Evolutionary conservation across 257 asterid species (phyloP).

Genomic region (Eucommia ulmoides): DNA sequence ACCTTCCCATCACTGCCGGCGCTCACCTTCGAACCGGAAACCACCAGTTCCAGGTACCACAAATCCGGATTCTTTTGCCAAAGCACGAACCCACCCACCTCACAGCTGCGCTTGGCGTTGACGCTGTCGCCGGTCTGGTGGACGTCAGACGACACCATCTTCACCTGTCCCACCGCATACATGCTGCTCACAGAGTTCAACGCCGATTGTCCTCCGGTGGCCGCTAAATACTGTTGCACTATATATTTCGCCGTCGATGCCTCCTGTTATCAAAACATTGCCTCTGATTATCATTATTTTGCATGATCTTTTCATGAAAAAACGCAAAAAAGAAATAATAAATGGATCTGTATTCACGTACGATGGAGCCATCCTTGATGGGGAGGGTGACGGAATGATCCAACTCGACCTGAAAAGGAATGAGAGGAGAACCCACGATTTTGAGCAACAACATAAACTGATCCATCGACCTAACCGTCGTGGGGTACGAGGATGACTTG

Average conservation of each 20-base stretch:
- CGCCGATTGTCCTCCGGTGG: conserved; percentile 75
- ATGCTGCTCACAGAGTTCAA: conserved; percentile 47
- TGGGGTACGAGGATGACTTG: conserved; percentile 14
- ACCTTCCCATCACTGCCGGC: conserved; percentile 85
- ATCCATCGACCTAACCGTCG: conserved; percentile 27
- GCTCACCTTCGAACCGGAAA: conserved; percentile 57
- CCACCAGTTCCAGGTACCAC: conserved; percentile 80
- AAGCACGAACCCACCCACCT: conserved; percentile 76
- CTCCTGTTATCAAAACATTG: conserved; percentile 41
- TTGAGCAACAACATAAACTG: conserved; percentile 63
- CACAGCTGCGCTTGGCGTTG: conserved; percentile 17
- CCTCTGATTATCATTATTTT: no score
- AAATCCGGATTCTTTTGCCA: conserved; percentile 93
- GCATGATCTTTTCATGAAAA: background rate
- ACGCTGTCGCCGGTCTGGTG: conserved; percentile 15
- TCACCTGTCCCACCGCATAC: conserved; percentile 88
- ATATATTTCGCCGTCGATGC: conserved; percentile 82
- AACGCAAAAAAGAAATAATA: background rate
- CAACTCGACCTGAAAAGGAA: conserved; percentile 53
- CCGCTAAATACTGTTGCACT: conserved; percentile 87
- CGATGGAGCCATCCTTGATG: conserved; percentile 51
- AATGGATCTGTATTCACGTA: no score
- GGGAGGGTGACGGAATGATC: conserved; percentile 45
- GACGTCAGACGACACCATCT: conserved; percentile 39
- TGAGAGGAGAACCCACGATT: conserved; percentile 75